Conservation (phyloP, 768 basidiomycete genomes). For the Tulasnella sp. region DNA sequence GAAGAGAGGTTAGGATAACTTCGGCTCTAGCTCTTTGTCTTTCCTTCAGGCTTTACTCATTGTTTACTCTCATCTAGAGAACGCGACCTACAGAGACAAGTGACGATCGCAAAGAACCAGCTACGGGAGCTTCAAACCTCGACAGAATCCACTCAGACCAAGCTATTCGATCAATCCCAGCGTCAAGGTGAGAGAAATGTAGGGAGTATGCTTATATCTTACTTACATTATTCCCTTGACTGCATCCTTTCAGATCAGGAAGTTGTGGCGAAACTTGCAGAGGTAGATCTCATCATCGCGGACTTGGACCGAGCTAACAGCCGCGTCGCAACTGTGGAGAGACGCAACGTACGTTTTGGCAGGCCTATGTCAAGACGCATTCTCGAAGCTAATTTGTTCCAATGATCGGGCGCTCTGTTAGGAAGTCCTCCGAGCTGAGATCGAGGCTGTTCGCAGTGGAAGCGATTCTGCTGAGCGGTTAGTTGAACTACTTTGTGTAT, state of each 20-base stretch:
- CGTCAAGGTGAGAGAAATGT: slow-evolving; percentile 57
- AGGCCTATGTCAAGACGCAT: background rate
- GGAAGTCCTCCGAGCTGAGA: slow-evolving; percentile 94
- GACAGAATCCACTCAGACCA: slow-evolving; percentile 88
- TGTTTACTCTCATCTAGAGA: slow-evolving; percentile 45
- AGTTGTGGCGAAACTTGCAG: slow-evolving; percentile 76
- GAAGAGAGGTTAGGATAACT: slow-evolving; percentile 71
- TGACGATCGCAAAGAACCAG: slow-evolving; percentile 78
- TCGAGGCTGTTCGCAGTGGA: slow-evolving; percentile 79
- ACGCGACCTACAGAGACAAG: slow-evolving; percentile 85
- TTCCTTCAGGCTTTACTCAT: background rate
- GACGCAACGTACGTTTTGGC: slow-evolving; percentile 63
- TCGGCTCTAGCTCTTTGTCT: background rate
- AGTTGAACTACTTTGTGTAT: slow-evolving; percentile 24
- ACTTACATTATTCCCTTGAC: background rate
- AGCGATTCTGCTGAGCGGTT: slow-evolving; percentile 61
- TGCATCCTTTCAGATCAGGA: slow-evolving; percentile 60
- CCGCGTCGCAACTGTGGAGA: slow-evolving; percentile 82
- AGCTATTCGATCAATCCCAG: slow-evolving; percentile 80
- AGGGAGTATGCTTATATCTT: background rate
- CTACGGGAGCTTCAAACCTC: slow-evolving; percentile 81
- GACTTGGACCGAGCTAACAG: slow-evolving; percentile 94
- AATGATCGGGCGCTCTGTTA: slow-evolving; percentile 26
- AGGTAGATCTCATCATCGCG: slow-evolving; percentile 89
- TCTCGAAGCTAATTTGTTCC: background rate